Evolutionary conservation across 2,329 filamentous ascomycete genomes (phyloP).

Genomic region (Myriosclerotinia curreyana): DNA sequence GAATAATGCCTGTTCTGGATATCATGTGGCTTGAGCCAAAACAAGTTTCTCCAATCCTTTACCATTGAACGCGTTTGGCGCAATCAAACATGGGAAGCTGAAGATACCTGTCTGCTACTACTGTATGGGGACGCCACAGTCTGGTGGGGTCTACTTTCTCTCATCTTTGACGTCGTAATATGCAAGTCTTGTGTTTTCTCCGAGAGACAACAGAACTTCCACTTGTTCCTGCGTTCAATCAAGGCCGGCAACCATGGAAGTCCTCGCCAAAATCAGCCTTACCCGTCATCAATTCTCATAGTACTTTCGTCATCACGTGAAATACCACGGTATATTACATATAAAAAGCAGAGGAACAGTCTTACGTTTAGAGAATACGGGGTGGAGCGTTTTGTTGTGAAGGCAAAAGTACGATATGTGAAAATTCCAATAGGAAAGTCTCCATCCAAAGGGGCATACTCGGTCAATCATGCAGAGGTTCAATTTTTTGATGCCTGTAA

Average conservation of each 20-base stretch:
- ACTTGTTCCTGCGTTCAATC: slow-evolving; percentile 19
- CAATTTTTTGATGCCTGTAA: slow-evolving; percentile 17
- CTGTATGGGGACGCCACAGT: slow-evolving; percentile 8
- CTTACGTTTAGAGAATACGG: neutral
- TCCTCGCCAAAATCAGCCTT: slow-evolving; percentile 21
- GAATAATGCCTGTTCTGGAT: slow-evolving; percentile 8
- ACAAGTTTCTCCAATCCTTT: slow-evolving; percentile 1
- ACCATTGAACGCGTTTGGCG: neutral
- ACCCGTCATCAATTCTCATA: slow-evolving; percentile 11
- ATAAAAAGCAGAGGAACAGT: neutral
- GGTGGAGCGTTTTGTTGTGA: neutral
- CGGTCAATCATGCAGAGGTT: slow-evolving; percentile 19
- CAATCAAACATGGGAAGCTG: slow-evolving; percentile 1
- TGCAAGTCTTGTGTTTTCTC: slow-evolving; percentile 9
- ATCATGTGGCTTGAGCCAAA: slow-evolving; percentile 19
- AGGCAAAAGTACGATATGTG: neutral
- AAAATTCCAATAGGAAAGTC: slow-evolving; percentile 1
- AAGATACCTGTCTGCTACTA: neutral
- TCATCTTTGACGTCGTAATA: neutral
- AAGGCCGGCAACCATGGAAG: slow-evolving; percentile 10
- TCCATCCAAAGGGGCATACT: slow-evolving; percentile 1
- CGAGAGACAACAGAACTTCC: neutral
- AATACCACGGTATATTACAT: neutral
- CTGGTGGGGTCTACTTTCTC: neutral
- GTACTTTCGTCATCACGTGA: too few species aligned